Evolutionary conservation across 257 asterid species (phyloP).

Genomic region (Ilex asprella): DNA sequence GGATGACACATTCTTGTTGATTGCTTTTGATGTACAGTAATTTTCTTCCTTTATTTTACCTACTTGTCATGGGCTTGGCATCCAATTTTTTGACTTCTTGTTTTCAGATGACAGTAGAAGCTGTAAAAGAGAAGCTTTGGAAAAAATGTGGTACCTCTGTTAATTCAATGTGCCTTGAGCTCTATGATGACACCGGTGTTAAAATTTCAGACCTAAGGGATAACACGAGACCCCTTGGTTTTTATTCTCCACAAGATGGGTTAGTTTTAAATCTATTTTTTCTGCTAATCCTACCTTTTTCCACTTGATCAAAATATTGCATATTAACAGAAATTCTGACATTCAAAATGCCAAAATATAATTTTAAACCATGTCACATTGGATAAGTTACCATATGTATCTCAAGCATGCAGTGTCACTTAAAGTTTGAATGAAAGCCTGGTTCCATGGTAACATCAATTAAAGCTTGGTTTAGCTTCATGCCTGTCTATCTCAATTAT

Average conservation of each 20-base stretch:
- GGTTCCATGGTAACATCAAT: too few relatives aligned
- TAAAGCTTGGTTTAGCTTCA: too few relatives aligned
- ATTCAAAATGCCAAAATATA: too few relatives aligned
- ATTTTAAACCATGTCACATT: not conserved
- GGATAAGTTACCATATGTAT: not conserved
- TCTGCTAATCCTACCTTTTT: not conserved
- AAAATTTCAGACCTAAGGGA: slow-evolving; percentile 60
- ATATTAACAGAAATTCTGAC: not conserved
- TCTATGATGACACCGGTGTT: slow-evolving; percentile 62
- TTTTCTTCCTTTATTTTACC: not conserved
- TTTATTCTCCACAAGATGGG: slow-evolving; percentile 88
- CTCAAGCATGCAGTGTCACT: not conserved
- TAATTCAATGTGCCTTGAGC: slow-evolving; percentile 76
- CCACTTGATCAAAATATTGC: not conserved
- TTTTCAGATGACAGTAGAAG: slow-evolving; percentile 69
- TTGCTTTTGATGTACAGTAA: not conserved
- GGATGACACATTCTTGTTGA: not conserved
- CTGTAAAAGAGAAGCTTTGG: slow-evolving; percentile 90
- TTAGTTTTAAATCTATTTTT: slow-evolving; percentile 20
- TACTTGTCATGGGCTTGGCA: slow-evolving; percentile 12
- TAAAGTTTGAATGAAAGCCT: too few relatives aligned
- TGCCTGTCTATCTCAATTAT: too few relatives aligned
- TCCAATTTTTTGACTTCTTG: slow-evolving; percentile 10
- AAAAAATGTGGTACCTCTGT: slow-evolving; percentile 89
- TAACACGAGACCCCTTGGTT: slow-evolving; percentile 64